These are phyloP conservation scores for Zizania latifolia DNA, from an alignment of 176 grass and related monocot species.

Conservation along the genomic window DNA sequence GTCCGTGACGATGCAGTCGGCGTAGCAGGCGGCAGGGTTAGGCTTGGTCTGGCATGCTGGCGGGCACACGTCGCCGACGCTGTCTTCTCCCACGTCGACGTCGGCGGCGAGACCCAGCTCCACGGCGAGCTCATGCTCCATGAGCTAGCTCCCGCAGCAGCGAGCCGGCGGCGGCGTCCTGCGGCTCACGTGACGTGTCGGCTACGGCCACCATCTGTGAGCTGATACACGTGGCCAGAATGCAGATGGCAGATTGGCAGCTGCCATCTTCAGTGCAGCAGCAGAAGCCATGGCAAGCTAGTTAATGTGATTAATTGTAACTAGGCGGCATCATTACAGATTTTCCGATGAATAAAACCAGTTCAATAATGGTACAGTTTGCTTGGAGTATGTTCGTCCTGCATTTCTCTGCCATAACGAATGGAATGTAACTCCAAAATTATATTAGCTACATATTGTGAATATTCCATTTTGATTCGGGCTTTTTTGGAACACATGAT, in stretches of 20 bases:
- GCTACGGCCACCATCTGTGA: neutral
- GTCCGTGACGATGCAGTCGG: constrained; percentile 9
- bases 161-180: neutral
- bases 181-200: neutral
- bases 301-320: neutral
- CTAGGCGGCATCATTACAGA: neutral
- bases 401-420: neutral
- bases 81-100: too few species aligned
- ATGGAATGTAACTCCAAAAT: neutral
- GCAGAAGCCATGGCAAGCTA: neutral
- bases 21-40: neutral
- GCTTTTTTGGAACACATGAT: neutral
- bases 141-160: neutral
- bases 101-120: neutral
- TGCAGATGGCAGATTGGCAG: neutral
- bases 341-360: neutral
- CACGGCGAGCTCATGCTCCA: constrained; percentile 3
- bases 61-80: neutral
- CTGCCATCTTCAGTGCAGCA: neutral
- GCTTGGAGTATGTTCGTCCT: too few species aligned
- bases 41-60: neutral
- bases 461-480: too few species aligned
- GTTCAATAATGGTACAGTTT: neutral
- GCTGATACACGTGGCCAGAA: neutral
- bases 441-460: neutral